phyloP scores from a whole-genome alignment of 768 basidiomycete genomes.

The Amanita polypyramis region DNA sequence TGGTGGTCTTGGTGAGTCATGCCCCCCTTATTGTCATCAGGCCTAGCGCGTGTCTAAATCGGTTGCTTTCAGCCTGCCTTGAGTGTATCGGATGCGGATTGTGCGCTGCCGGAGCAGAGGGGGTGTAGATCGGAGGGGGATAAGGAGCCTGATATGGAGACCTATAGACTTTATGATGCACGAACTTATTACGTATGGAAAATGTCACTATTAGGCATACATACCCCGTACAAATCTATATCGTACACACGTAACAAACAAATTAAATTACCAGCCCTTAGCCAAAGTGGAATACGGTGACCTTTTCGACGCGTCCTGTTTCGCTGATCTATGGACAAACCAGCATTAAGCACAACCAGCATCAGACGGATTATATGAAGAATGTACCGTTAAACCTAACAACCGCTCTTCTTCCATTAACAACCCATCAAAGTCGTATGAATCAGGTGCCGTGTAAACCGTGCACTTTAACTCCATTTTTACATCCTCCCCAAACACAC shows the following conservation, averaged over 20 bases:
- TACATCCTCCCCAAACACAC: conserved; percentile 19
- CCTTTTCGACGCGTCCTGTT: background rate
- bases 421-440: conserved; percentile 20
- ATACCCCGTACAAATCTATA: too few species aligned
- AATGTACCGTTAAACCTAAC: conserved; percentile 23
- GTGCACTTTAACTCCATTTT: conserved; percentile 17
- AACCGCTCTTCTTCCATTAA: conserved; percentile 33
- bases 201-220: too few species aligned
- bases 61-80: conserved; percentile 38
- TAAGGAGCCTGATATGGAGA: background rate
- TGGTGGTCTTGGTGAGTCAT: conserved; percentile 46
- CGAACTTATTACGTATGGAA: too few species aligned
- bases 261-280: too few species aligned
- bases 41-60: background rate
- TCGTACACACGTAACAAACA: background rate
- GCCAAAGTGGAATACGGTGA: background rate
- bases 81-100: conserved; percentile 65
- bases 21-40: background rate
- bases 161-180: too few species aligned
- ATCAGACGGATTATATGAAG: background rate
- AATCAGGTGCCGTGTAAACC: background rate
- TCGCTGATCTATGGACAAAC: background rate
- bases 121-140: too few species aligned
- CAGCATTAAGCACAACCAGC: background rate
- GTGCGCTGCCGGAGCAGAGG: conserved; percentile 41